Evolutionary conservation across 805 yeast species (phyloP).

Genomic region (Cyberlindnera suaveolens): DNA sequence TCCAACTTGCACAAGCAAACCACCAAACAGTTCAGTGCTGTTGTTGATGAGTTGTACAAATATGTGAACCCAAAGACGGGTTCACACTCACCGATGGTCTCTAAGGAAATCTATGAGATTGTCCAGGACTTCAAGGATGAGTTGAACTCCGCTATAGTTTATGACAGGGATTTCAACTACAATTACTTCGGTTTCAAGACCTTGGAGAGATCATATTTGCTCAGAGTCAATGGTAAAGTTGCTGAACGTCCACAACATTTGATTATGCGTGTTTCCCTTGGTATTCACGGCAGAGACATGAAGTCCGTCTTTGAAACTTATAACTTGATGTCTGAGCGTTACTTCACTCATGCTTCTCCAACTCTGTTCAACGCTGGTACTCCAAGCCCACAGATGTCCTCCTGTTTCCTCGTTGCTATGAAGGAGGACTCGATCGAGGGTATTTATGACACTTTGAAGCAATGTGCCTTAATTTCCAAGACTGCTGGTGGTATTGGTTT

Average conservation of each 20-base stretch:
- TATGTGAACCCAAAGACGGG: slow-evolving; percentile 81
- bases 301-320: slow-evolving; percentile 73
- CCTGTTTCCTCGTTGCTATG: slow-evolving; percentile 89
- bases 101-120: slow-evolving; percentile 55
- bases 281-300: slow-evolving; percentile 73
- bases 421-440: slow-evolving; percentile 95
- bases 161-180: slow-evolving; percentile 70
- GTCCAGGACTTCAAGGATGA: slow-evolving; percentile 60
- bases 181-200: slow-evolving; percentile 90
- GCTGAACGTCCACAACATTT: slow-evolving; percentile 91
- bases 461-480: slow-evolving; percentile 86
- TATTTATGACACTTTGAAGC: slow-evolving; percentile 82
- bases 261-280: slow-evolving; percentile 86
- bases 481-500: slow-evolving; percentile 95
- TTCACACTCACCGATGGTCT: slow-evolving; percentile 51
- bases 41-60: slow-evolving; percentile 62
- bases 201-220: slow-evolving; percentile 78
- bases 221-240: slow-evolving; percentile 56
- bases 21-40: slow-evolving; percentile 76
- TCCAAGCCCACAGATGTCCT: slow-evolving; percentile 76
- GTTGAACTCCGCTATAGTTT: slow-evolving; percentile 67
- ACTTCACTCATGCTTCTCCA: slow-evolving; percentile 93
- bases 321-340: slow-evolving; percentile 77
- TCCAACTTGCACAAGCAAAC: slow-evolving; percentile 94
- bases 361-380: slow-evolving; percentile 93